Base-by-base conservation (phyloP, 805 yeast genomes). In the Deakozyma indianensis region DNA sequence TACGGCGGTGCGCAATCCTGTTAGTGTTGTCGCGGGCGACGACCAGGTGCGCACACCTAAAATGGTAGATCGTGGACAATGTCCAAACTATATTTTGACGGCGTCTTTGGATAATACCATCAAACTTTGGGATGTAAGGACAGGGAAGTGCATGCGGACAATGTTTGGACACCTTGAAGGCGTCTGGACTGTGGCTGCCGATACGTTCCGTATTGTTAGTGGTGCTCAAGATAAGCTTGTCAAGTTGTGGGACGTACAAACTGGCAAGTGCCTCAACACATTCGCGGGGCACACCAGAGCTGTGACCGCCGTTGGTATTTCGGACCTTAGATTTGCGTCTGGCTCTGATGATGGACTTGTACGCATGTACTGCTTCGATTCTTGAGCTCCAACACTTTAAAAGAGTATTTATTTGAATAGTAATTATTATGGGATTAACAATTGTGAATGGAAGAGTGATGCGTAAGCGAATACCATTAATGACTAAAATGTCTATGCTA, bases 121-220 rank as follows among this genome's bases (percentile, higher is more conserved):
- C 61, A 86, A 88, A 60, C 62, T 90, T 42, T 88, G 96, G 96
- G 94, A 86, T 53, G 81, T 87, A 24, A 70, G 69, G 50, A 77
- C 92, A 1, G 96, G 96, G 2, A 76, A 78, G 60, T 90, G 97
- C 58, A 75, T 87, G 9, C 71, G 96, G 47, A 92, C 98, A 0
- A 90, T 92, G 62, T 92, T 90, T 66, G 98, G 98, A 2, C 98
- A 92, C 59, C 86, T 90, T 45, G 97, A 92, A 63, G 98, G 98
- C 21, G 95, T 92, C 18, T 90, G 97, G 96, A 86, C 90, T 40
- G 82, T 92, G 46, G 86, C 92, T 16, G 95, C 96, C 0, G 97
- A 92, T 66, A 87, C 88, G 35, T 92, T 92, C 70, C 74, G 98
- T 53, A 83, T 92, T 41, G 83, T 90, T 9, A 80, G 92, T 55